Conservation (phyloP, 192 early-diverging fungal genomes). For the Coemansia guatemalensis region DNA sequence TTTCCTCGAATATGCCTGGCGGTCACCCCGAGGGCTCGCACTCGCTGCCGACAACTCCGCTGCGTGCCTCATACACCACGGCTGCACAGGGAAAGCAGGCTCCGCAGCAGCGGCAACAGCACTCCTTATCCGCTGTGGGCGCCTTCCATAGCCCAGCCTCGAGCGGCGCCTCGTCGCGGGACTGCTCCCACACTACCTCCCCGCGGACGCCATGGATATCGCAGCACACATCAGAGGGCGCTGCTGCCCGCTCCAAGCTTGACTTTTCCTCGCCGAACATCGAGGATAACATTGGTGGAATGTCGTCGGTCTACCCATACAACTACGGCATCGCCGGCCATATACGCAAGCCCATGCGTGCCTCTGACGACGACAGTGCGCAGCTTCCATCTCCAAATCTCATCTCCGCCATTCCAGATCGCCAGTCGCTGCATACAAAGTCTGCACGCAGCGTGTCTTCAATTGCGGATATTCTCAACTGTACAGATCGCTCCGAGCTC, state of each 20-base stretch:
- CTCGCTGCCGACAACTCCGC: constrained; percentile 47
- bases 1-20: constrained; percentile 10
- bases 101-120: constrained; percentile 1
- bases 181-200: constrained; percentile 22
- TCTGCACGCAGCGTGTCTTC: constrained; percentile 50
- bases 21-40: constrained; percentile 30
- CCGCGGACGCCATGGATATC: constrained; percentile 31
- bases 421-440: constrained; percentile 39
- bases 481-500: constrained; percentile 53
- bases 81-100: constrained; percentile 3
- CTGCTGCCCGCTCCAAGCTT: constrained; percentile 2
- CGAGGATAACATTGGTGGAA: constrained; percentile 43
- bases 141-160: constrained; percentile 16
- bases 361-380: constrained; percentile 3
- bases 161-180: constrained; percentile 19
- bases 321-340: constrained; percentile 53
- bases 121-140: constrained; percentile 2
- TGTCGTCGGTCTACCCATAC: constrained; percentile 51
- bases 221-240: constrained; percentile 8
- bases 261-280: constrained; percentile 32
- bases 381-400: constrained; percentile 12
- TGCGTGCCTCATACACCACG: constrained; percentile 26
- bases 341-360: constrained; percentile 44
- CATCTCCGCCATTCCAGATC: constrained; percentile 10
- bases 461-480: constrained; percentile 54